Evolutionary conservation across 805 yeast genomes (phyloP).

Genomic region (Barnettozyma salicaria): DNA sequence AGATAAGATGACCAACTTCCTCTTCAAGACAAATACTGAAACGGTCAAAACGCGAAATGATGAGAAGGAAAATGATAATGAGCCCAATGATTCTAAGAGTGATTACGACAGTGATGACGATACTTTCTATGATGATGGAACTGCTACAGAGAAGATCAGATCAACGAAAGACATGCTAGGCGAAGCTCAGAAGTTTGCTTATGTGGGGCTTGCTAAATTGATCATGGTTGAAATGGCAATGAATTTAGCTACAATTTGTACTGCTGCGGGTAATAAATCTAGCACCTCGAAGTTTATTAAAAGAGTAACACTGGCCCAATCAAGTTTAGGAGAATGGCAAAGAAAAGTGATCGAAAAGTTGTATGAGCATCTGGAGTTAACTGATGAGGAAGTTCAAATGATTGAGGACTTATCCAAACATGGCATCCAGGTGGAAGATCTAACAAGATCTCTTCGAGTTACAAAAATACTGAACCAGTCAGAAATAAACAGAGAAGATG

Average conservation of each 20-base stretch:
- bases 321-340: constrained; percentile 82
- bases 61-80: constrained; percentile 20
- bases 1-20: constrained; percentile 50
- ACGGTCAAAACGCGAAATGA: not conserved
- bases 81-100: constrained; percentile 10
- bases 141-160: constrained; percentile 60
- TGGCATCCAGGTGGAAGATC: constrained; percentile 70
- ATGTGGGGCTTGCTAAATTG: constrained; percentile 77
- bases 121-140: constrained; percentile 26
- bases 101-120: constrained; percentile 38
- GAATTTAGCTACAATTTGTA: constrained; percentile 53
- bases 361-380: constrained; percentile 75
- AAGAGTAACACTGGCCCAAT: constrained; percentile 60
- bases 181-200: constrained; percentile 86
- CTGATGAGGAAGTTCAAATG: constrained; percentile 76
- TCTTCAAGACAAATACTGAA: constrained; percentile 33
- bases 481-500: constrained; percentile 24
- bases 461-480: constrained; percentile 49
- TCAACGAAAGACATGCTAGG: constrained; percentile 76
- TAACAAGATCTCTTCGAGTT: constrained; percentile 55
- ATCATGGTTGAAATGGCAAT: constrained; percentile 77
- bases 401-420: constrained; percentile 80
- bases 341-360: constrained; percentile 61
- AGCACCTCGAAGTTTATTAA: constrained; percentile 44
- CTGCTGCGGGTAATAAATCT: constrained; percentile 42